Percentiles rank a stretch among this genome's conserved stretches.
Evolutionary conservation across 2,329 filamentous ascomycete genomes (phyloP).

Genomic region (Emericellopsis cladophorae): DNA sequence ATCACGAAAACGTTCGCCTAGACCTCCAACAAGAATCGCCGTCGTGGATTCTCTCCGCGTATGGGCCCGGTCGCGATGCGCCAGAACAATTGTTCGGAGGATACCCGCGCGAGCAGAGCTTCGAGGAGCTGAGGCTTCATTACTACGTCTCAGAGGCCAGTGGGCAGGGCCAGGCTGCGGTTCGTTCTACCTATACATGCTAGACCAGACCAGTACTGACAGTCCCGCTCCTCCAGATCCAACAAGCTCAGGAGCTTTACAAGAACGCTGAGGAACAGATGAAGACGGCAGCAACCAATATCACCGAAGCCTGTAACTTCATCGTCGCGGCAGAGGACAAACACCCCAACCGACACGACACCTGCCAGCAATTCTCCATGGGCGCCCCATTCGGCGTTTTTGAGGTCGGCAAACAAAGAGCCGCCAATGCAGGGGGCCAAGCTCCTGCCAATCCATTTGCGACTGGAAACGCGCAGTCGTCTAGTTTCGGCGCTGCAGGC

Average conservation of each 20-base stretch:
- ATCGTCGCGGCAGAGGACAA: conserved; percentile 52
- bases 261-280: conserved; percentile 59
- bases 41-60: conserved; percentile 76
- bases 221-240: conserved; percentile 29
- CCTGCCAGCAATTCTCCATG: conserved; percentile 35
- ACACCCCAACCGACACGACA: conserved; percentile 64
- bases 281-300: conserved; percentile 53
- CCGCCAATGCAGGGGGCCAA: background rate
- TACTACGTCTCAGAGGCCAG: conserved; percentile 47
- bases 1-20: conserved; percentile 43
- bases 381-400: conserved; percentile 32
- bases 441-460: conserved; percentile 6
- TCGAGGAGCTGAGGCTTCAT: conserved; percentile 74
- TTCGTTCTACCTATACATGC: conserved; percentile 16
- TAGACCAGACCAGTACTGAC: conserved; percentile 1
- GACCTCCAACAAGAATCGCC: conserved; percentile 64
- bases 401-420: conserved; percentile 19
- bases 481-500: background rate
- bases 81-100: conserved; percentile 80
- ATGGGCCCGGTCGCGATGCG: conserved; percentile 64
- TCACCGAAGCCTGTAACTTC: conserved; percentile 61
- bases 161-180: conserved; percentile 45
- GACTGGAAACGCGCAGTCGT: background rate
- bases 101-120: conserved; percentile 66
- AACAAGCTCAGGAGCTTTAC: conserved; percentile 48